These are phyloP conservation scores for Petunia axillaris DNA, from an alignment of 257 asterid species.

Conservation along the genomic window DNA sequence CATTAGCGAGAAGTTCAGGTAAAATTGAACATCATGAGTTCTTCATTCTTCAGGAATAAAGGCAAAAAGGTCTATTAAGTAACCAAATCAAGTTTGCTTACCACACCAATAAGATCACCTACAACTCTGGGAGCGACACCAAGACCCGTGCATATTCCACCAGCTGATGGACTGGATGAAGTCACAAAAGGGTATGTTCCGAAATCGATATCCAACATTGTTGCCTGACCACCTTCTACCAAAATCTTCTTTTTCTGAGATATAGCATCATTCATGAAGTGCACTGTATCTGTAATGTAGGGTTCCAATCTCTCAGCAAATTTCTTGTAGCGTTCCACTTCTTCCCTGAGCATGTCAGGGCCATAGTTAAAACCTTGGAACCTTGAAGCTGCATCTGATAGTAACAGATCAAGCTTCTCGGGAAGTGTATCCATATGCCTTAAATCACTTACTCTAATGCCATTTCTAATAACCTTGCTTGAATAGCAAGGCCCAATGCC, in stretches of 20 bases:
- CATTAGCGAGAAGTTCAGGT: not conserved
- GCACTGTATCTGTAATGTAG: slow-evolving; percentile 75
- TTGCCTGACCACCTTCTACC: slow-evolving; percentile 99
- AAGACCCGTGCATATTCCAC: slow-evolving; percentile 96
- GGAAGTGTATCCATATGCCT: slow-evolving; percentile 90
- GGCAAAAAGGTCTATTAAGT: not conserved
- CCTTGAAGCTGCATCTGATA: slow-evolving; percentile 84
- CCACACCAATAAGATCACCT: slow-evolving; percentile 96
- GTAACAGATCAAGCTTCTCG: slow-evolving; percentile 80
- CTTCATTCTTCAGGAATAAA: not conserved
- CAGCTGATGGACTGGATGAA: slow-evolving; percentile 94
- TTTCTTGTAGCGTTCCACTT: slow-evolving; percentile 71
- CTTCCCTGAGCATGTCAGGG: slow-evolving; percentile 79
- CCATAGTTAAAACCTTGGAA: slow-evolving; percentile 66
- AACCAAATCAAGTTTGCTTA: slow-evolving; percentile 39
- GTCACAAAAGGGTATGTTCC: slow-evolving; percentile 97
- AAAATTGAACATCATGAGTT: slow-evolving; percentile 10
- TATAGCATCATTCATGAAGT: slow-evolving; percentile 76
- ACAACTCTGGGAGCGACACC: slow-evolving; percentile 89
- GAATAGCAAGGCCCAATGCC: slow-evolving; percentile 98
- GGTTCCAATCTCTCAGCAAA: slow-evolving; percentile 91
- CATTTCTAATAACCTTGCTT: slow-evolving; percentile 86
- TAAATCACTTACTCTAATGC: slow-evolving; percentile 85
- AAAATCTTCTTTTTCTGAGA: slow-evolving; percentile 62
- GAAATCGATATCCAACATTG: slow-evolving; percentile 90